phyloP scores from a whole-genome alignment of 1,139 yeast genomes.

The Yamadazyma pseudoaaseri region DNA sequence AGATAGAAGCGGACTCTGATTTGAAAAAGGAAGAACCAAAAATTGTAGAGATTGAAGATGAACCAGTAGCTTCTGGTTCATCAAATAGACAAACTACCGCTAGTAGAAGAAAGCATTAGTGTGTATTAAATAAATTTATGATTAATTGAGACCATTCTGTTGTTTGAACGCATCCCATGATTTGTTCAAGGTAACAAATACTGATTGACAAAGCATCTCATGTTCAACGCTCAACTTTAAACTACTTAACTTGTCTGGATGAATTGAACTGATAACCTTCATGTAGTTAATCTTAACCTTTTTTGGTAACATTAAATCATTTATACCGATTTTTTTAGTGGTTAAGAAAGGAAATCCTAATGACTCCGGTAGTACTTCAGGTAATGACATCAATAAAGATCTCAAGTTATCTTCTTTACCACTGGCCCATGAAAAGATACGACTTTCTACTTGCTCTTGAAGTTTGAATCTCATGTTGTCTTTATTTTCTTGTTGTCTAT shows the following conservation, averaged over 20 bases:
- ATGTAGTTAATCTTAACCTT: constrained; percentile 84
- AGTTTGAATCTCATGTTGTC: constrained; percentile 59
- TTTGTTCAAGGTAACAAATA: constrained; percentile 76
- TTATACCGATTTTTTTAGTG: constrained; percentile 38
- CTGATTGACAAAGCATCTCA: constrained; percentile 82
- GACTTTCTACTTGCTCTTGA: constrained; percentile 58
- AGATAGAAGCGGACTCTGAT: constrained; percentile 6
- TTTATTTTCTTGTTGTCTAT: constrained; percentile 43
- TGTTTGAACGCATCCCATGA: constrained; percentile 89
- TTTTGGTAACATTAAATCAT: constrained; percentile 86
- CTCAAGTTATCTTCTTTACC: constrained; percentile 81
- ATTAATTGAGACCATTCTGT: constrained; percentile 22
- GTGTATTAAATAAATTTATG: not conserved
- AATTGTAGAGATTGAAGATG: constrained; percentile 16
- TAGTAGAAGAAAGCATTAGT: constrained; percentile 6
- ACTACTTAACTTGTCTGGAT: constrained; percentile 76
- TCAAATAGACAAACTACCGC: constrained; percentile 3
- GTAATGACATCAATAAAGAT: constrained; percentile 66
- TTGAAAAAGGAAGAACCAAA: constrained; percentile 12
- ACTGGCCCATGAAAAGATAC: constrained; percentile 61
- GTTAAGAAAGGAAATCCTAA: constrained; percentile 59
- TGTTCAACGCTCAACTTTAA: constrained; percentile 55
- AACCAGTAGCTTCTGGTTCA: constrained; percentile 1
- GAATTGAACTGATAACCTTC: constrained; percentile 92
- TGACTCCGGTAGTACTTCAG: constrained; percentile 54